These are phyloP conservation scores for Allium cepa DNA, from an alignment of 106 monocot genomes.

Conservation along the genomic window DNA sequence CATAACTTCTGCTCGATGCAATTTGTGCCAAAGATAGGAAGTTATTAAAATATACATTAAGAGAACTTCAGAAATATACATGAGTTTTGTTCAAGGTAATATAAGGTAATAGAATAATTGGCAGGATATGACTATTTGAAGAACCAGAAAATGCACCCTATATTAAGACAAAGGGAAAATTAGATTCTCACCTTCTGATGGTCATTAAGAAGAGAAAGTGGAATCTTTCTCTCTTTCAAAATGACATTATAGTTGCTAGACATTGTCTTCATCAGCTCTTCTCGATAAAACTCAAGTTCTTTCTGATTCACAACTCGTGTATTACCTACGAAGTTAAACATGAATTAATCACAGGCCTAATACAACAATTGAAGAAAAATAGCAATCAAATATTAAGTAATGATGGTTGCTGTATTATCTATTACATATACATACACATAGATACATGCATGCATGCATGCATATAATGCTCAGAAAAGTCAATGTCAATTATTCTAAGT, in stretches of 20 bases:
- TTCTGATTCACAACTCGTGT: slow-evolving; percentile 89
- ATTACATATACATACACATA: no score
- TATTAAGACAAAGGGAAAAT: not conserved
- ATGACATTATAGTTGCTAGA: slow-evolving; percentile 83
- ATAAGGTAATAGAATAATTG: not conserved
- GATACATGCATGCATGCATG: not conserved
- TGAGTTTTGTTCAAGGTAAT: no score
- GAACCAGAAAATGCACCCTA: not conserved
- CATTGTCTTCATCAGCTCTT: slow-evolving; percentile 59
- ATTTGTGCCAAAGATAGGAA: not conserved
- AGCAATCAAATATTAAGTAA: not conserved
- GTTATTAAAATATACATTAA: not conserved
- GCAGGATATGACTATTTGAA: not conserved
- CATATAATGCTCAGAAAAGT: not conserved
- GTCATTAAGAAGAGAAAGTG: slow-evolving; percentile 82
- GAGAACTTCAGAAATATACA: no score
- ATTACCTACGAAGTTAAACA: slow-evolving; percentile 46
- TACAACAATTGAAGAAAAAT: not conserved
- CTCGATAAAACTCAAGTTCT: slow-evolving; percentile 84
- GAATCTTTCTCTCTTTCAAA: slow-evolving; percentile 76
- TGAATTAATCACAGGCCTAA: not conserved
- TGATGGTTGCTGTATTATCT: not conserved
- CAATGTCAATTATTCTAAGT: no score
- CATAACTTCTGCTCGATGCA: not conserved
- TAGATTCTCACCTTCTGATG: slow-evolving; percentile 66